Base-by-base conservation (phyloP, 306 rosid genomes). In the Cucurbita argyrosperma region DNA sequence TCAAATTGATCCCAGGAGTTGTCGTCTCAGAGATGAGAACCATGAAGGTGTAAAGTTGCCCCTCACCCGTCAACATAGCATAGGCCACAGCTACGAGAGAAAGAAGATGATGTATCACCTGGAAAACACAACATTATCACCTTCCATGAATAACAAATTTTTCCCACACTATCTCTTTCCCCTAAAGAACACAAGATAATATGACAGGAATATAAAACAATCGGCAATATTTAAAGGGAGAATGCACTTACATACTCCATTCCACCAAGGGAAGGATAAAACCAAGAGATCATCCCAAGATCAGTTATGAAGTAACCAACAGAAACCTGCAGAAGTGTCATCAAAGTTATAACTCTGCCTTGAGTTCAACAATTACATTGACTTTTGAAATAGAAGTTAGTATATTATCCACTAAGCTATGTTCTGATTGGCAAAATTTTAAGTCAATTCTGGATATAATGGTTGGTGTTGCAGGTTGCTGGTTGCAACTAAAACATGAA, bases 1-100 rank as follows among this genome's bases (percentile, higher is more conserved):
- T 89, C 90, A 94, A 89, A 79, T 94, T 94, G 82, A 91, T 85
- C 64, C 96, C 99, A 6, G 99, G 97, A 61, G 99, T 94, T 47
- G 99, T 91, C 74, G 92, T 87, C 86, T 94, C 99, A 2, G 99
- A 94, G 69, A 94, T 90, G 69, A 94, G 91, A 78, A 94, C 90
- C 99, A 94, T 89, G 83, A 80, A 94, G 14, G 90, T 87, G 80
- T 94, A 94, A 11, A 94, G 85, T 79, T 91, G 99, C 75, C 91
- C 99, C 84, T 94, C 96, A 59, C 99, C 91, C 18, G 89, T 85
- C 85, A 89, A 78, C 96, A 94, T 89, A 18, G 99, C 80, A 82
- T 88, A 94, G 58, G 95, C 86, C 78, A 91, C 79, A 39, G 99
- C 88, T 78, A 84, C 67, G 71, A 87, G 38, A 39, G 99, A 91